Evolutionary conservation across 352 stramenopile species (phyloP).

Genomic region (Phytophthora chlamydospora): DNA sequence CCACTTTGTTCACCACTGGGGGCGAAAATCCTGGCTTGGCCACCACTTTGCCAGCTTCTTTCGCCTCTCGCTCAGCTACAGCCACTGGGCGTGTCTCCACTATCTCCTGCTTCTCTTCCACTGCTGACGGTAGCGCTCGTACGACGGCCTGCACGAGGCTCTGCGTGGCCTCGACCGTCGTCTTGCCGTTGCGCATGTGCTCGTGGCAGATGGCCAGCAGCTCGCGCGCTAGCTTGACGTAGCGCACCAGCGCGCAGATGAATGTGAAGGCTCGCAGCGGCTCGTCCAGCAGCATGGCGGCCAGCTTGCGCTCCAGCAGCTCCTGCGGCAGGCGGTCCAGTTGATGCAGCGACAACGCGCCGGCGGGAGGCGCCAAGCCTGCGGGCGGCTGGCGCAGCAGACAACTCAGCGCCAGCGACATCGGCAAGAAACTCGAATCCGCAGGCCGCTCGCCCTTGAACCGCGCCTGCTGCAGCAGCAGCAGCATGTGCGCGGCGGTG

Average conservation of each 20-base stretch:
- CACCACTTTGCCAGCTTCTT: slow-evolving; percentile 1
- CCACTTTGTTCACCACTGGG: neutral
- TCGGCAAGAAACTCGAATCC: slow-evolving; percentile 57
- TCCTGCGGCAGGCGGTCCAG: slow-evolving; percentile 46
- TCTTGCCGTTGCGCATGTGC: slow-evolving; percentile 39
- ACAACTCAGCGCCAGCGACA: slow-evolving; percentile 55
- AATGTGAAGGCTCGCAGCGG: slow-evolving; percentile 37
- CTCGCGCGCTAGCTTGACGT: slow-evolving; percentile 44
- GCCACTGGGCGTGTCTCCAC: neutral
- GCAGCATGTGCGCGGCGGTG: slow-evolving; percentile 48
- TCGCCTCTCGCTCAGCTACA: neutral
- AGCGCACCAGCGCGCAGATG: slow-evolving; percentile 44
- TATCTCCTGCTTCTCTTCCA: slow-evolving; percentile 1
- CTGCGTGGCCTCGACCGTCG: slow-evolving; percentile 40
- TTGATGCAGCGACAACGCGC: slow-evolving; percentile 46
- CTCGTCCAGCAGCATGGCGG: slow-evolving; percentile 32
- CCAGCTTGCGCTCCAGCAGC: slow-evolving; percentile 40
- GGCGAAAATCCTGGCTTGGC: neutral
- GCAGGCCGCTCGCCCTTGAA: slow-evolving; percentile 45
- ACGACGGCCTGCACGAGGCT: slow-evolving; percentile 41
- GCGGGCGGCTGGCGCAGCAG: slow-evolving; percentile 51
- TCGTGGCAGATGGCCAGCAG: slow-evolving; percentile 50
- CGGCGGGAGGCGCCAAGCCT: slow-evolving; percentile 42
- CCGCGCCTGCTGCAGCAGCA: slow-evolving; percentile 55
- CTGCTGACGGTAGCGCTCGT: slow-evolving; percentile 15